Percentiles rank a stretch among this genome's conserved stretches.
Evolutionary conservation across 371 early-diverging fungal genomes (phyloP).

Genomic region (Mortierella sp.): DNA sequence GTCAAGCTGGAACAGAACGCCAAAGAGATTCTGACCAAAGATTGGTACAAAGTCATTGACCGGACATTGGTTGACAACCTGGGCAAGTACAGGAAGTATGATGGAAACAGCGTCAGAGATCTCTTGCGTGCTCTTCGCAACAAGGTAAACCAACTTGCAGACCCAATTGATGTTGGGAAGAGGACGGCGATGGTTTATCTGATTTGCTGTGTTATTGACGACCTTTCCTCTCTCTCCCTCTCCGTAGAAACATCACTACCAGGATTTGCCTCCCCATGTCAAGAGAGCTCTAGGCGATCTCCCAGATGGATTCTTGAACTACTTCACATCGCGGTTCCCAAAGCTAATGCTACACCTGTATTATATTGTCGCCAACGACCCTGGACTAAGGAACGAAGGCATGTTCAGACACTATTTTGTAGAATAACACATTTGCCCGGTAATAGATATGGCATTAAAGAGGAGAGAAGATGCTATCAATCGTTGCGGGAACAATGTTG

Average conservation of each 20-base stretch:
- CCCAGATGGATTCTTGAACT: slow-evolving; percentile 88
- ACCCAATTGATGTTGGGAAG: neutral
- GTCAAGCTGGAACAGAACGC: slow-evolving; percentile 73
- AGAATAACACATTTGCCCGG: slow-evolving; percentile 12
- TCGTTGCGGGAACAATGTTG: too few relatives aligned
- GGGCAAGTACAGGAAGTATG: slow-evolving; percentile 92
- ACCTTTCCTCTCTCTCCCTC: slow-evolving; percentile 6
- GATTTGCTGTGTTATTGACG: neutral
- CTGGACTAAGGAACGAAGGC: slow-evolving; percentile 65
- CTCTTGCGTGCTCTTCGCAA: slow-evolving; percentile 93
- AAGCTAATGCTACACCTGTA: slow-evolving; percentile 83
- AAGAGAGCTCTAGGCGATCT: slow-evolving; percentile 85
- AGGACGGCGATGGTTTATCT: neutral
- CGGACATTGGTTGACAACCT: slow-evolving; percentile 82
- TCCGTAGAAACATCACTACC: slow-evolving; percentile 92
- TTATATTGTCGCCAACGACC: slow-evolving; percentile 68
- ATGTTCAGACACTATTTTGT: slow-evolving; percentile 76
- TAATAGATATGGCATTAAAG: neutral
- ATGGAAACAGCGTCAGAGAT: slow-evolving; percentile 85
- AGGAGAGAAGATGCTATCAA: too few relatives aligned
- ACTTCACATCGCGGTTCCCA: slow-evolving; percentile 93
- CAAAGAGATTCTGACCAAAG: slow-evolving; percentile 68
- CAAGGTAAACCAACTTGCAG: slow-evolving; percentile 85
- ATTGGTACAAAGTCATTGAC: slow-evolving; percentile 90
- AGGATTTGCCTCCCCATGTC: slow-evolving; percentile 85